A percentile compares a stretch with the other conserved stretches of the same genome.
These are phyloP conservation scores for Phaeophleospora eucalypticola DNA, from an alignment of 2,329 filamentous ascomycete species.

Conservation along the genomic window DNA sequence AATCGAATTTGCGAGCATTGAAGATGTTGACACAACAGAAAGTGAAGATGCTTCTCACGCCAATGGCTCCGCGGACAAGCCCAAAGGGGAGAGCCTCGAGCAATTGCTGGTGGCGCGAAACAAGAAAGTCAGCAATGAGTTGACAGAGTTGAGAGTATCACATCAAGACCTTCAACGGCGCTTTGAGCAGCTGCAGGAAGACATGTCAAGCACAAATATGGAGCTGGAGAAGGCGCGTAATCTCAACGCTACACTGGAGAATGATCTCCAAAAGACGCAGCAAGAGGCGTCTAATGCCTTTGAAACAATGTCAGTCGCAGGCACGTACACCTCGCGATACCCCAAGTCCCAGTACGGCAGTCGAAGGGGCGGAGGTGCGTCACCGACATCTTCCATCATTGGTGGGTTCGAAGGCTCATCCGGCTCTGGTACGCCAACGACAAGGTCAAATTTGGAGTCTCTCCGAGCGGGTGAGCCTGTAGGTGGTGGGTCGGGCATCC, in stretches of 20 bases:
- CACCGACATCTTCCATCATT: constrained; percentile 96
- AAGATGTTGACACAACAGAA: constrained; percentile 59
- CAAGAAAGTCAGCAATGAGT: constrained; percentile 92
- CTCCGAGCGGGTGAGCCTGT: constrained; percentile 63
- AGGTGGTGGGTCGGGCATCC: constrained; percentile 70
- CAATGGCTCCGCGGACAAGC: constrained; percentile 52
- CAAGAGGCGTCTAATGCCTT: constrained; percentile 78
- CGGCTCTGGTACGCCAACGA: constrained; percentile 35
- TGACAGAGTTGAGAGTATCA: constrained; percentile 87
- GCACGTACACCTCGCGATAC: constrained; percentile 80
- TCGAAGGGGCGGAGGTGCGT: constrained; percentile 67
- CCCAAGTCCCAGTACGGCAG: constrained; percentile 58
- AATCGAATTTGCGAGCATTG: constrained; percentile 90
- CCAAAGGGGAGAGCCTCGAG: constrained; percentile 74
- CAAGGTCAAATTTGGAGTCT: constrained; percentile 49
- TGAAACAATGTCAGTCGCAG: constrained; percentile 86
- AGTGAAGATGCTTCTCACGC: constrained; percentile 47
- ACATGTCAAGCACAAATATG: constrained; percentile 74
- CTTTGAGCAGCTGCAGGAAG: constrained; percentile 75
- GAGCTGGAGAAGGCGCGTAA: constrained; percentile 82
- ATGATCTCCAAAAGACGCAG: constrained; percentile 83
- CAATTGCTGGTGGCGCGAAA: constrained; percentile 88
- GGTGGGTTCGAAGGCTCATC: constrained; percentile 76
- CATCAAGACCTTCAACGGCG: constrained; percentile 85
- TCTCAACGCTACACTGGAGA: constrained; percentile 84